Percentiles rank a stretch among this genome's conserved stretches.
Evolutionary conservation across 2,329 filamentous ascomycete genomes (phyloP).

Genomic region (Diaporthe ilicicola): DNA sequence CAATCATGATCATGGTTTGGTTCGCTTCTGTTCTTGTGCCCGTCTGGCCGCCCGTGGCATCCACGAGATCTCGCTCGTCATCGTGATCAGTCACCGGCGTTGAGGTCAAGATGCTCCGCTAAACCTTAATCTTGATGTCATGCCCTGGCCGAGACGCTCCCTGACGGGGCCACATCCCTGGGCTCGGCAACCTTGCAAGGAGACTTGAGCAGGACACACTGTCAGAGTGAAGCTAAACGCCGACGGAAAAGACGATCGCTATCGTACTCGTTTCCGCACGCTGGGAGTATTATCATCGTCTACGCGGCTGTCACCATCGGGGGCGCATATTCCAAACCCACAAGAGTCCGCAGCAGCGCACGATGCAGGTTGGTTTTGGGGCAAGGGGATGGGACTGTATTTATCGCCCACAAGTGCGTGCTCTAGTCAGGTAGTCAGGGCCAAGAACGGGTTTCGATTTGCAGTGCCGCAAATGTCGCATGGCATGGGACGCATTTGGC

Average conservation of each 20-base stretch:
- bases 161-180: conserved; percentile 9
- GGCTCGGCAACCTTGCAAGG: conserved; percentile 9
- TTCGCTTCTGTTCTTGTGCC: neutral
- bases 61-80: conserved; percentile 19
- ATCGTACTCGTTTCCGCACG: conserved; percentile 5
- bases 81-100: conserved; percentile 1
- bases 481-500: conserved; percentile 10
- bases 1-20: neutral
- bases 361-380: neutral
- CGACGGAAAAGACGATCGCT: neutral
- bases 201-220: neutral
- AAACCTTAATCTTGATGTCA: conserved; percentile 28
- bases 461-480: conserved; percentile 15
- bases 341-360: neutral
- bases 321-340: neutral
- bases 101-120: conserved; percentile 21
- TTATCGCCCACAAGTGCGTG: neutral
- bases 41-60: conserved; percentile 3
- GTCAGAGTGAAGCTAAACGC: conserved; percentile 1
- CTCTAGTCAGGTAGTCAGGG: conserved; percentile 19
- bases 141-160: conserved; percentile 18
- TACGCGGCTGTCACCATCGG: neutral
- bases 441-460: conserved; percentile 10
- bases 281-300: neutral
- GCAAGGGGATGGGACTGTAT: neutral